phyloP scores from a whole-genome alignment of 768 basidiomycete genomes.

The Termitomyces sp. region DNA sequence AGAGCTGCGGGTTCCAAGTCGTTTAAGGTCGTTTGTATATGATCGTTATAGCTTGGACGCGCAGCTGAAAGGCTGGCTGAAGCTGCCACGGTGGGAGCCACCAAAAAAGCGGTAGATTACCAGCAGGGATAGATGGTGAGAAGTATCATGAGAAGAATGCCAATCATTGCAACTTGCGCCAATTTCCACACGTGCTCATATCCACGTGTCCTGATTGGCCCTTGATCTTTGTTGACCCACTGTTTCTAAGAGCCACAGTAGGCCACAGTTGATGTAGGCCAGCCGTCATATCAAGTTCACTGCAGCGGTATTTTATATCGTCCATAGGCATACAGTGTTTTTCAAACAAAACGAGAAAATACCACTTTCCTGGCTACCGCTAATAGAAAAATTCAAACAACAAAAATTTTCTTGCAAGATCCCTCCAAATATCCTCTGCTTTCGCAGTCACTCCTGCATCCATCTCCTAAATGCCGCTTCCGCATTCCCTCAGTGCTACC shows the following conservation, averaged over 20 bases:
- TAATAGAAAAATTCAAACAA: constrained; percentile 1
- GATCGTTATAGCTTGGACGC: background rate
- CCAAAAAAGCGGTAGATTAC: constrained; percentile 1
- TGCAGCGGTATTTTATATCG: too few relatives aligned
- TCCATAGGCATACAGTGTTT: too few relatives aligned
- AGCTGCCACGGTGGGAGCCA: background rate
- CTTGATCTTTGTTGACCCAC: too few relatives aligned
- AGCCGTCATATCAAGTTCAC: too few relatives aligned
- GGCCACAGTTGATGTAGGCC: too few relatives aligned
- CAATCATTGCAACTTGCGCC: background rate
- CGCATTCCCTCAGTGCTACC: background rate
- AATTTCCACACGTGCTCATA: background rate
- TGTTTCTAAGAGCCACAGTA: too few relatives aligned
- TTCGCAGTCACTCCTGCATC: constrained; percentile 7
- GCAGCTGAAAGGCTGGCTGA: background rate
- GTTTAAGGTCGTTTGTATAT: background rate
- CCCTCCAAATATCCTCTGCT: constrained; percentile 6
- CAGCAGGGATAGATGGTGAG: constrained; percentile 9
- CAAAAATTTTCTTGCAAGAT: constrained; percentile 3
- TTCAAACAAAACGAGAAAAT: too few relatives aligned
- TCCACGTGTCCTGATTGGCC: background rate
- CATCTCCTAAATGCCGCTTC: constrained; percentile 3
- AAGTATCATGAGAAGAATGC: background rate
- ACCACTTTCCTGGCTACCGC: too few relatives aligned
- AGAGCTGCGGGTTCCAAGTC: background rate